Evolutionary conservation across 306 rosid genomes (phyloP), one percentile per base, ranked within the genome.

Genomic region (Vicia villosa): DNA sequence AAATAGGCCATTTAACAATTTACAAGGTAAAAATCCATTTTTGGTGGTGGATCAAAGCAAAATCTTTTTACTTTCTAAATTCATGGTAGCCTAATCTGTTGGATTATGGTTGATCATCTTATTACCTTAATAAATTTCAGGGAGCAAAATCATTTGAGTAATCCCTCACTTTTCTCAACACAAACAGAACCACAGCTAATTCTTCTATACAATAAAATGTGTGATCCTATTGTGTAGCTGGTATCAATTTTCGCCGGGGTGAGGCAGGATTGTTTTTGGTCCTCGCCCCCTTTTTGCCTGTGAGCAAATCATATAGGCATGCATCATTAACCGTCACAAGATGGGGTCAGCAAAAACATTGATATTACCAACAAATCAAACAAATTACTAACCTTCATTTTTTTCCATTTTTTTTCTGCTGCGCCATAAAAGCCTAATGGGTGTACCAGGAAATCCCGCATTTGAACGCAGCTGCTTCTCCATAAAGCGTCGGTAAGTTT

Each of bases 401-500:
- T 68, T 88, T 76, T 84, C 95, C 73, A 80, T 54, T 81, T 85
- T 90, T 42, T 81, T 86, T 70, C 96, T 82, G 85, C 96, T 90
- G 74, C 95, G 86, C 97, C 98, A 94, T 22, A 88, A 73, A 77
- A 94, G 97, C 54, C 91, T 86, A 64, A 94, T 90, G 64, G 97
- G 97, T 12, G 97, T 90, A 52, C 98, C 95, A 49, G 84, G 30
- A 85, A 94, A 94, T 75, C 98, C 98, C 49, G 98, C 98, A 83
- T 88, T 84, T 40, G 74, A 1, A 14, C 91, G 97, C 68, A 90
- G 80, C 73, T 94, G 92, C 88, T 86, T 94, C 88, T 86, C 96
- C 96, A 94, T 90, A 77, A 80, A 94, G 51, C 92, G 88, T 46
- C 92, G 87, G 72, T 87, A 94, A 17, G 96, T 88, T 75, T 90